Evolutionary conservation across 108 stramenopile species (phyloP).

Genomic region (Cyclotella atomus): DNA sequence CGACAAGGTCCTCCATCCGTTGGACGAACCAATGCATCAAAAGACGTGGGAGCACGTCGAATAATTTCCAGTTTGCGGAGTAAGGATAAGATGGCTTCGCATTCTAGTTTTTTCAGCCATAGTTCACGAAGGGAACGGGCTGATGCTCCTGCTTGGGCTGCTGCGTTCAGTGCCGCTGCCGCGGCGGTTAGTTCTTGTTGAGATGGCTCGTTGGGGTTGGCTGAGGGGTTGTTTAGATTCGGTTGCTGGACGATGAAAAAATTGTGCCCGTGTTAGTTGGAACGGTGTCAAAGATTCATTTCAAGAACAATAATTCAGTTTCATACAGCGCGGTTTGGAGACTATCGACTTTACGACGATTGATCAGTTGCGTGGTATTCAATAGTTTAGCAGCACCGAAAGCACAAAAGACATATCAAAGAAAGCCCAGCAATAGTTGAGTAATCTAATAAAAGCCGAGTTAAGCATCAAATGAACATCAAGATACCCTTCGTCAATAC

Average conservation of each 20-base stretch:
- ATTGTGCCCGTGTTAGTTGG: neutral
- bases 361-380: too few species aligned
- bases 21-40: slow-evolving; percentile 61
- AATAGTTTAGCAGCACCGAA: too few species aligned
- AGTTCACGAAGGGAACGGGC: slow-evolving; percentile 82
- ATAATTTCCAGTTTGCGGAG: slow-evolving; percentile 83
- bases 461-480: too few species aligned
- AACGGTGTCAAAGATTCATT: neutral
- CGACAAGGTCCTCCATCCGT: slow-evolving; percentile 54
- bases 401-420: too few species aligned
- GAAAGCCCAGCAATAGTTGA: too few species aligned
- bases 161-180: slow-evolving; percentile 21
- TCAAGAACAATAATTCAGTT: too few species aligned
- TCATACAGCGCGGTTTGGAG: too few species aligned
- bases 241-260: neutral
- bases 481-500: too few species aligned
- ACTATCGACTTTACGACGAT: too few species aligned
- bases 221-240: slow-evolving; percentile 1
- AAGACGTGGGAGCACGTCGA: slow-evolving; percentile 78
- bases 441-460: too few species aligned
- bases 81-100: slow-evolving; percentile 75
- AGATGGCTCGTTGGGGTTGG: slow-evolving; percentile 54
- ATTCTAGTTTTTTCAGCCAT: slow-evolving; percentile 90
- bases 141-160: slow-evolving; percentile 45
- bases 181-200: slow-evolving; percentile 6